Percentiles rank a stretch among this genome's conserved stretches.
Conservation (phyloP, 192 early-diverging fungal genomes). For the Jimgerdemannia lactiflua region DNA sequence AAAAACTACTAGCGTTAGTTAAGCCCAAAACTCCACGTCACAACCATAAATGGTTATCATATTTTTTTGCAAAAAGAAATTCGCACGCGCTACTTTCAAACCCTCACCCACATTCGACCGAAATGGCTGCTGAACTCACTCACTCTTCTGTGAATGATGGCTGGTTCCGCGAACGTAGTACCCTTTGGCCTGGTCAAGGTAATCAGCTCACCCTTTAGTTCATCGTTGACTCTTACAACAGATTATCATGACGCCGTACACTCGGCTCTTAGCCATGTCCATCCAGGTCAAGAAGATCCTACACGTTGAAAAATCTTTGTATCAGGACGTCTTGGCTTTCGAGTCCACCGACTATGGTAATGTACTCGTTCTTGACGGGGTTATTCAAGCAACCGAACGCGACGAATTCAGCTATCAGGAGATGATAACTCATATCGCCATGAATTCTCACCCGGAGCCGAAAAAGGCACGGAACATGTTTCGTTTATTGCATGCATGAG, state of each 20-base stretch:
- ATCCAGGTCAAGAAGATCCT: slow-evolving; percentile 95
- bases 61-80: no score
- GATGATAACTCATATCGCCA: slow-evolving; percentile 97
- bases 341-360: slow-evolving; percentile 93
- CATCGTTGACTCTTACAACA: not conserved
- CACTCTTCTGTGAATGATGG: slow-evolving; percentile 94
- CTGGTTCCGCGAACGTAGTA: slow-evolving; percentile 95
- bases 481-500: not conserved
- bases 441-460: slow-evolving; percentile 94
- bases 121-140: slow-evolving; percentile 32
- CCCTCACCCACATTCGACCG: no score
- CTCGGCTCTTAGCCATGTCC: slow-evolving; percentile 69
- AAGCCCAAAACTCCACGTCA: no score
- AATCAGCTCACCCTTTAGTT: slow-evolving; percentile 10
- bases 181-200: slow-evolving; percentile 99
- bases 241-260: not conserved
- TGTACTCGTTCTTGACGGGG: slow-evolving; percentile 96
- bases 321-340: slow-evolving; percentile 99
- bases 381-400: slow-evolving; percentile 97
- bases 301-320: slow-evolving; percentile 91
- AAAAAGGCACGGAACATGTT: slow-evolving; percentile 61
- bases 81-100: no score
- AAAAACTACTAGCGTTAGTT: no score
- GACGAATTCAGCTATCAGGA: slow-evolving; percentile 99
- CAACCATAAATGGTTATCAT: no score